Evolutionary conservation across 768 basidiomycete genomes (phyloP), one percentile per base, ranked within the genome.

Genomic region (Amanita pallidorosea): DNA sequence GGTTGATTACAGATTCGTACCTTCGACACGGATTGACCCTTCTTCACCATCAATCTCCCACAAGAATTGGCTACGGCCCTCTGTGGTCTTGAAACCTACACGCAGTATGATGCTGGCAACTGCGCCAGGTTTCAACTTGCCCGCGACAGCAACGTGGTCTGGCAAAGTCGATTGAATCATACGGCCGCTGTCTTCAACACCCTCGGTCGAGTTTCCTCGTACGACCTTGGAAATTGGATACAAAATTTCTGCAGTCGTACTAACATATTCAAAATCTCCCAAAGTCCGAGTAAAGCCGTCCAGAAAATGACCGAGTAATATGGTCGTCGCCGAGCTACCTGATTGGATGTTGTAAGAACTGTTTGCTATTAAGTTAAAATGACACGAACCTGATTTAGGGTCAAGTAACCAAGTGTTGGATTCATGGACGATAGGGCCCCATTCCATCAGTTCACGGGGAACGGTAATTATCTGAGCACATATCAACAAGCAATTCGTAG

Each of bases 11-110:
- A 51, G 8, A 8, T 22, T 8, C 20, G 43, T 42, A n/a, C 46
- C 49, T 31, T 57, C 54, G 40, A 58, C 48, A 9, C 50, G 54
- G 31, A 31, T 31, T 9, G 31, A 11, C 31, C 31, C 31, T 31
- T 31, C 31, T 31, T 31, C 31, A 4, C 31, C 53, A 22, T 58
- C 55, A 33, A 58, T 56, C 47, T 56, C 56, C 51, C 50, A 54
- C 7, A 47, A 12, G 11, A 31, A 31, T 12, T 31, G 31, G 2
- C 31, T 31, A 11, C 31, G 31, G 11, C 31, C 31, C 11, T 31
- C 31, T 31, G 31, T 31, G 31, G 31, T 4, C 31, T 31, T 31
- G 11, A 31, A 11, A 31, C 31, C 31, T 12, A 31, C 31, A 12
- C 31, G 31, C 6, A 31, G 11, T 31, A 31, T 31, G 31, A 31